Evolutionary conservation across 257 asterid species (phyloP).

Genomic region (Fraxinus excelsior): DNA sequence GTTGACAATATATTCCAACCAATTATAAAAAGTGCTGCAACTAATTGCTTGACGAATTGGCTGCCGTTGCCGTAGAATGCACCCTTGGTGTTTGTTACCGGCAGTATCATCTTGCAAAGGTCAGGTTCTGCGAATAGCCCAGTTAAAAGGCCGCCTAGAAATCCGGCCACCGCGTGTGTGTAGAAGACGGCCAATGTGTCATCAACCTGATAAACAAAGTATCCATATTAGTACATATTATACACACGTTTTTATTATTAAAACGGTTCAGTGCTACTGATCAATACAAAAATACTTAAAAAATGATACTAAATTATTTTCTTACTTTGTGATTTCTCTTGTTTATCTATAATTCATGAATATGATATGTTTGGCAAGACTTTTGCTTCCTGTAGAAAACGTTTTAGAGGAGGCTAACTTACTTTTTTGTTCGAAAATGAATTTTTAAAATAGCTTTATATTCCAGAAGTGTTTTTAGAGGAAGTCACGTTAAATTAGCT

Average conservation of each 20-base stretch:
- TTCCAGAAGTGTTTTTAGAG: too few species aligned
- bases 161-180: slow-evolving; percentile 88
- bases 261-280: background rate
- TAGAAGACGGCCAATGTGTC: slow-evolving; percentile 87
- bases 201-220: slow-evolving; percentile 52
- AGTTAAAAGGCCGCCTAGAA: slow-evolving; percentile 75
- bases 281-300: too few species aligned
- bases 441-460: too few species aligned
- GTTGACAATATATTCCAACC: slow-evolving; percentile 79
- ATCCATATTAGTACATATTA: background rate
- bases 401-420: too few species aligned
- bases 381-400: too few species aligned
- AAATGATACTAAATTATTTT: too few species aligned
- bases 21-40: slow-evolving; percentile 67
- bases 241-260: background rate
- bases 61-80: slow-evolving; percentile 67
- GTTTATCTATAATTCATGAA: too few species aligned
- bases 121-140: slow-evolving; percentile 78
- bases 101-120: slow-evolving; percentile 65
- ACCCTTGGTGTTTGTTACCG: slow-evolving; percentile 69
- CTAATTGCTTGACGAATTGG: slow-evolving; percentile 64
- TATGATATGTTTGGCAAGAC: too few species aligned
- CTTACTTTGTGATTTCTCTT: too few species aligned
- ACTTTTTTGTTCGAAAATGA: too few species aligned
- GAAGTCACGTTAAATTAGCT: too few species aligned